phyloP scores from a whole-genome alignment of 2,329 filamentous ascomycete species.

The Achaetomium macrosporum region DNA sequence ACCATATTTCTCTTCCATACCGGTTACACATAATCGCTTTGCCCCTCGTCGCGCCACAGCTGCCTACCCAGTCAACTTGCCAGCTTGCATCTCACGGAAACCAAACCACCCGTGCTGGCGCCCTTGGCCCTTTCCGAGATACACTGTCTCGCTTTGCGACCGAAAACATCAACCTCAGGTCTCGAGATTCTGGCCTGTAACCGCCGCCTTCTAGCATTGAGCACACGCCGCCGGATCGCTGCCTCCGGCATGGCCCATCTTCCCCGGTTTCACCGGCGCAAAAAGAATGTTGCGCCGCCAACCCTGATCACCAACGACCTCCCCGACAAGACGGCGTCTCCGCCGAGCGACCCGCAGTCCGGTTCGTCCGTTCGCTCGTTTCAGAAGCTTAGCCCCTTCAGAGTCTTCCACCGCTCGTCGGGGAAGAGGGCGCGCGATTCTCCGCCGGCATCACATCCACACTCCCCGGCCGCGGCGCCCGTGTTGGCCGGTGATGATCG shows the following conservation, averaged over 20 bases:
- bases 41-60: background rate
- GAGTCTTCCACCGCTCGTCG: constrained; percentile 27
- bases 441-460: constrained; percentile 25
- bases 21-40: constrained; percentile 1
- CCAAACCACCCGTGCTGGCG: background rate
- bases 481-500: constrained; percentile 11
- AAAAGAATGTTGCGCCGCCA: constrained; percentile 25
- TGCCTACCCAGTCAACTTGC: too few relatives aligned
- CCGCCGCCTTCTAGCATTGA: too few relatives aligned
- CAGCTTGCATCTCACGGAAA: background rate
- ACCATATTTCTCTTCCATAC: background rate
- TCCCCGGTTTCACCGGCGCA: constrained; percentile 28
- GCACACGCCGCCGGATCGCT: background rate
- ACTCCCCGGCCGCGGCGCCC: constrained; percentile 20
- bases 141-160: background rate
- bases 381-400: constrained; percentile 26
- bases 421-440: constrained; percentile 29
- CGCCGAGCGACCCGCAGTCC: constrained; percentile 19
- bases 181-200: too few relatives aligned
- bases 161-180: too few relatives aligned
- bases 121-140: too few relatives aligned
- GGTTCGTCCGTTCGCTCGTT: constrained; percentile 13
- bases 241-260: constrained; percentile 28
- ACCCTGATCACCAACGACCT: constrained; percentile 22
- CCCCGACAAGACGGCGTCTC: constrained; percentile 15